These are phyloP conservation scores for Suillus fuscotomentosus DNA, from an alignment of 768 basidiomycete species.

Conservation along the genomic window DNA sequence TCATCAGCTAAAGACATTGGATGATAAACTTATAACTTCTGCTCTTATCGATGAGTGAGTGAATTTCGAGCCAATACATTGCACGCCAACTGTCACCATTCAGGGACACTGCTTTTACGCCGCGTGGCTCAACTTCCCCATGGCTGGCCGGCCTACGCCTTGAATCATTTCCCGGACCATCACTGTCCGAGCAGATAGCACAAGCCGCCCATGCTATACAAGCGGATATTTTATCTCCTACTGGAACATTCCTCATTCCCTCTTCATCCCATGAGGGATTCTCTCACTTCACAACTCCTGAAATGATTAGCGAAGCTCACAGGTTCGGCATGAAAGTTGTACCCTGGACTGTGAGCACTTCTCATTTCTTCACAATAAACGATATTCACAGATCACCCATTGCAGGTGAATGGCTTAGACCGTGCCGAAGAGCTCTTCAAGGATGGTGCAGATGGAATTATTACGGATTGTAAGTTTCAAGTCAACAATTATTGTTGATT, in stretches of 20 bases:
- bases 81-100: background rate
- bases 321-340: conserved; percentile 59
- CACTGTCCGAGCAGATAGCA: conserved; percentile 56
- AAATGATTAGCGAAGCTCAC: conserved; percentile 70
- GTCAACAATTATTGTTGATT: background rate
- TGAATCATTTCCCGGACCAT: conserved; percentile 60
- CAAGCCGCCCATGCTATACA: conserved; percentile 65
- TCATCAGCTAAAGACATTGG: conserved; percentile 42
- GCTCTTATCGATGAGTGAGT: conserved; percentile 67
- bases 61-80: background rate
- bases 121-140: conserved; percentile 47
- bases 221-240: conserved; percentile 66
- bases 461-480: conserved; percentile 57
- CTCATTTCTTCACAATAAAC: no score
- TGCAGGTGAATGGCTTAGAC: conserved; percentile 60
- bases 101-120: conserved; percentile 40
- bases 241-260: conserved; percentile 40
- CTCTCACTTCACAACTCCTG: conserved; percentile 58
- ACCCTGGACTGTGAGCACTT: conserved; percentile 66
- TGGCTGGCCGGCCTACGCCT: conserved; percentile 73
- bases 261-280: conserved; percentile 42
- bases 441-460: conserved; percentile 72
- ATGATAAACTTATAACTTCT: conserved; percentile 49
- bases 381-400: background rate
- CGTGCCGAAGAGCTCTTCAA: conserved; percentile 58